Evolutionary conservation across 495 filamentous ascomycete genomes (phyloP).

Genomic region (Hyaloscypha finlandica): DNA sequence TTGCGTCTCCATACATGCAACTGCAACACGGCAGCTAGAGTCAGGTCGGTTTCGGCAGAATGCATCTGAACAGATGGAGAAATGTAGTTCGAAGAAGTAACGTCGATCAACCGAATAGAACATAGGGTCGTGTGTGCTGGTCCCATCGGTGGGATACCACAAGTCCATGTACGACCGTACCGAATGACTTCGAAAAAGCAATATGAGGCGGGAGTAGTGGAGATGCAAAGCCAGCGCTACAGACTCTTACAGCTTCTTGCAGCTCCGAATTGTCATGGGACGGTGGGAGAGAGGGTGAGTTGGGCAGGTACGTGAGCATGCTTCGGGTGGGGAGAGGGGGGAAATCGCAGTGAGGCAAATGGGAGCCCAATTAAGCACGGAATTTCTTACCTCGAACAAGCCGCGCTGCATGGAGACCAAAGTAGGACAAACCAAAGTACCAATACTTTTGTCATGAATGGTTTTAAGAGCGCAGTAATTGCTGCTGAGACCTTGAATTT

Average conservation of each 20-base stretch:
- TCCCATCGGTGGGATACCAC: constrained; percentile 30
- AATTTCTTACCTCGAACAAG: constrained; percentile 1
- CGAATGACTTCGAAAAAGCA: constrained; percentile 30
- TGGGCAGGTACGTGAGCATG: constrained; percentile 18
- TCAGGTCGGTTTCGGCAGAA: constrained; percentile 33
- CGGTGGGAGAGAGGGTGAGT: constrained; percentile 15
- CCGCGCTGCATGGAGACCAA: constrained; percentile 22
- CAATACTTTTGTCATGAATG: constrained; percentile 9
- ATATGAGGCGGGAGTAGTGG: constrained; percentile 34
- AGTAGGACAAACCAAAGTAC: constrained; percentile 18
- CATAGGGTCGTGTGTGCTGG: constrained; percentile 32
- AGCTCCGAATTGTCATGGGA: constrained; percentile 29
- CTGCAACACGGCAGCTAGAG: constrained; percentile 33
- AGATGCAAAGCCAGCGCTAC: constrained; percentile 34
- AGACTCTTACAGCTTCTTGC: constrained; percentile 29
- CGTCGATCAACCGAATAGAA: constrained; percentile 33
- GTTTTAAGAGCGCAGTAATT: constrained; percentile 3
- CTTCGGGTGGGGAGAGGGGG: constrained; percentile 10
- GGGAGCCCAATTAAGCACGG: constrained; percentile 20
- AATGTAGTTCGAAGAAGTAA: constrained; percentile 31
- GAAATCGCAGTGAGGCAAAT: constrained; percentile 9
- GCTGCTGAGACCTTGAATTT: neutral
- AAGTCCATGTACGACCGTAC: constrained; percentile 28
- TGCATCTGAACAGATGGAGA: constrained; percentile 34
- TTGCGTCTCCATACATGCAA: constrained; percentile 29